phyloP scores from a whole-genome alignment of 352 stramenopile genomes.

The Globisporangium alternatum region DNA sequence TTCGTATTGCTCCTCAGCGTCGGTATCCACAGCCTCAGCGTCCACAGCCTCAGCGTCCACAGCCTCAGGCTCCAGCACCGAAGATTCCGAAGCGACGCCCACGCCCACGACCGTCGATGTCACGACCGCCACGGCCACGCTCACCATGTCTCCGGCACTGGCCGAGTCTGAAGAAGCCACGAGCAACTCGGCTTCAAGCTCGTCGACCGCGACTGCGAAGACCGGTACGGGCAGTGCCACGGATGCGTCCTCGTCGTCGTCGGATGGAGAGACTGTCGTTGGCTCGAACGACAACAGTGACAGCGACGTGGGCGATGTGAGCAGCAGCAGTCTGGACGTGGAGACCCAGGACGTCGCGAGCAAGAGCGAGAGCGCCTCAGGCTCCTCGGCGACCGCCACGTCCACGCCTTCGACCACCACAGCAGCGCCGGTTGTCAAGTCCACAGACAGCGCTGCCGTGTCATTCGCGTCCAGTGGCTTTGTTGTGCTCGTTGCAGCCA shows the following conservation, averaged over 20 bases:
- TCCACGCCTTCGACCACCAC: background rate
- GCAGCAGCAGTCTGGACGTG: constrained; percentile 8
- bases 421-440: background rate
- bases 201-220: background rate
- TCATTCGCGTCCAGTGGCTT: background rate
- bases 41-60: constrained; percentile 11
- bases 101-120: constrained; percentile 10
- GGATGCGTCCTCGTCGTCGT: constrained; percentile 13
- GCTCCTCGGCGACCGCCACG: constrained; percentile 4
- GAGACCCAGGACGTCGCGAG: constrained; percentile 14
- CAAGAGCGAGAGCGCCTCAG: constrained; percentile 7
- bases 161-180: constrained; percentile 8
- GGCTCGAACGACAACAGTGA: constrained; percentile 1
- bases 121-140: constrained; percentile 5
- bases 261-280: background rate
- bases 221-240: background rate
- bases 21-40: constrained; percentile 12
- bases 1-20: constrained; percentile 20
- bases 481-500: background rate
- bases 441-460: background rate
- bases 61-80: constrained; percentile 8
- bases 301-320: background rate
- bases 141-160: constrained; percentile 12
- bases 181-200: constrained; percentile 30
- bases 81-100: constrained; percentile 12